Evolutionary conservation across 208 protist genomes (phyloP), one percentile per base, ranked within the genome.

Genomic region (Acanthamoeba healyi): DNA sequence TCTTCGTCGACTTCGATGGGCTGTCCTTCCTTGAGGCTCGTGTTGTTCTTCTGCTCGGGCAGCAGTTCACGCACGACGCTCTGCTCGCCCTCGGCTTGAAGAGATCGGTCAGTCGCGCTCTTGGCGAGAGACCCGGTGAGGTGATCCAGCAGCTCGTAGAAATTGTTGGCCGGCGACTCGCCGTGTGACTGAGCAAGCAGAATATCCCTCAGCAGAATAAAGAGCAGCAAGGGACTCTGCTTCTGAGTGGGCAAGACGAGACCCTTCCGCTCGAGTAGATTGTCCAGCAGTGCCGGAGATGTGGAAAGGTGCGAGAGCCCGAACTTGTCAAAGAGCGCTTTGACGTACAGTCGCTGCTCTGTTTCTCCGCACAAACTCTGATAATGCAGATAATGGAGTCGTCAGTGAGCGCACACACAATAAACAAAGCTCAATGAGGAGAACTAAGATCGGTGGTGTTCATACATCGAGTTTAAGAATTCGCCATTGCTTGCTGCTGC

Each of bases 401-500:
- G 14, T 29, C 6, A 70, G 19, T 70, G 19, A 70, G 19, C 22
- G 7, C 14, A 34, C 29, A 26, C 61, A 24, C 7, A 7, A 34
- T 36, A 7, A 70, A 70, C 19, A 7, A 70, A 29, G 29, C 6
- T 36, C 61, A 26, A 24, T 24, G 26, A 26, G 7, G 61, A 36
- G 7, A 70, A 29, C n/a, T 6, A 54, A 19, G 49, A 19, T 15
- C 10, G 6, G 10, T 19, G 49, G 61, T 24, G 10, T 7, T 12
- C 61, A 24, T 70, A 70, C 61, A 38, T 77, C 67, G 38, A 77
- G 67, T 29, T 77, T 77, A 17, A 77, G 29, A 34, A 77, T 77
- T 42, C 67, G 67, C 67, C 67, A 77, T 24, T 77, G 67, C 67
- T 77, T 77, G 36, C 24, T 42, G 67, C 38, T 42, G 67, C 19